Evolutionary conservation across 495 filamentous ascomycete species (phyloP).

Genomic region (Lepidopterella palustris): DNA sequence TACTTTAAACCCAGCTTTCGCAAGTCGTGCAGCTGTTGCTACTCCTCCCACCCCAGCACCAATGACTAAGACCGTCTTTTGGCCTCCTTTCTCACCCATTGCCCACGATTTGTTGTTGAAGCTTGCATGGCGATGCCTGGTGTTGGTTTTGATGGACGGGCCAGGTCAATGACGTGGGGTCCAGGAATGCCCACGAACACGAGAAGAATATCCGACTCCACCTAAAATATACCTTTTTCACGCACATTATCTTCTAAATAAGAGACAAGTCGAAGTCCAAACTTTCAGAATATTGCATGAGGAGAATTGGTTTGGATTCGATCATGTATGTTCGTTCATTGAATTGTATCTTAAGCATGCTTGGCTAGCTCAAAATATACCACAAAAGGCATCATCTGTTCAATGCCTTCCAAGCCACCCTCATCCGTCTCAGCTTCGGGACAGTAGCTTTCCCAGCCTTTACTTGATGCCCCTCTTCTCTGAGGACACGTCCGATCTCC

Average conservation of each 20-base stretch:
- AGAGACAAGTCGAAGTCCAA: too few species aligned
- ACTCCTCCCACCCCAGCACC: conserved; percentile 65
- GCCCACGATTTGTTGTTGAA: background rate
- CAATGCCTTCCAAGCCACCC: conserved; percentile 51
- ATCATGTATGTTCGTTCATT: too few species aligned
- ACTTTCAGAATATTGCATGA: too few species aligned
- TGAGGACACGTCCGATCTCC: conserved; percentile 59
- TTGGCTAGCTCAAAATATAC: too few species aligned
- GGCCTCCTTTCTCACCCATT: background rate
- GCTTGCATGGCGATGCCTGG: background rate
- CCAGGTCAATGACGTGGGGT: background rate
- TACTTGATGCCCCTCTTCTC: conserved; percentile 39
- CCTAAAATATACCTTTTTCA: too few species aligned
- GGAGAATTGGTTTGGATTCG: too few species aligned
- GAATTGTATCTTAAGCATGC: too few species aligned
- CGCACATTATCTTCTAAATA: too few species aligned
- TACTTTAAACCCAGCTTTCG: conserved; percentile 57
- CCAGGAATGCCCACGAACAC: background rate
- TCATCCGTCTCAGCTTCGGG: conserved; percentile 46
- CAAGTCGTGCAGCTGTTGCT: conserved; percentile 58
- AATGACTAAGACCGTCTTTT: conserved; percentile 24
- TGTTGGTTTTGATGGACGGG: background rate
- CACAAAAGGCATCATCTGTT: conserved; percentile 5
- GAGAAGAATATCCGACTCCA: background rate
- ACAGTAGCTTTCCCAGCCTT: conserved; percentile 54